Evolutionary conservation across 352 stramenopile species (phyloP), one percentile per base, ranked within the genome.

Genomic region (Phytopythium helicoides): DNA sequence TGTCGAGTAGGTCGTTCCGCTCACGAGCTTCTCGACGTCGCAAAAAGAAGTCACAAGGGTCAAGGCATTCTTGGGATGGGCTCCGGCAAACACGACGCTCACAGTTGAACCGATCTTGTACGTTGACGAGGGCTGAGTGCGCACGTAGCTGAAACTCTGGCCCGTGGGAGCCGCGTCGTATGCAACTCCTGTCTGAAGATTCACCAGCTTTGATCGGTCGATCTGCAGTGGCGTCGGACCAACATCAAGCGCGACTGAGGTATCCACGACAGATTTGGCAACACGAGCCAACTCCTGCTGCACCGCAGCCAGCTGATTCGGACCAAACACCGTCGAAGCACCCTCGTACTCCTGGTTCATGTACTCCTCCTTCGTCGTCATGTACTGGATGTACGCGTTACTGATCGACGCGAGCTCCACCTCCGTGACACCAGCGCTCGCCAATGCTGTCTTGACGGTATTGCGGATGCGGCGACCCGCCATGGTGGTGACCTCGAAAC

Each of bases 331-430:
- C 15, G 80, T 90, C 7, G 75, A 90, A 23, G 80, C 73, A 16
- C 80, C 80, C 58, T 90, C 80, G 52, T 90, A 90, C 49, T 87
- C 48, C 60, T 90, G 80, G 8, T 54, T 62, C 1, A 62, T 21
- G 52, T 89, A 90, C 45, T 90, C 80, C 25, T 87, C 78, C 6
- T 53, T 58, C 0, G 80, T 89, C 25, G 78, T 83, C 42, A 86
- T 56, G 52, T 90, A 90, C 33, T 73, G 64, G 16, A 68, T 62
- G 52, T 90, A 89, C 0, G 53, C 74, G 53, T 90, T 89, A 35
- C 59, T 81, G 47, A 84, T 56, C 3, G 73, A 56, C 6, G 58
- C 64, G 23, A 89, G n/a, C 47, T 84, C 76, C 2, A 86, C 71
- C 47, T 86, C 60, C 16, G 36, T 69, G 7, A 81, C 64, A 3